A percentile compares a stretch with the other conserved stretches of the same genome.
These are phyloP conservation scores for Leccinum subgranulosum DNA, from an alignment of 768 basidiomycete genomes.

Conservation along the genomic window DNA sequence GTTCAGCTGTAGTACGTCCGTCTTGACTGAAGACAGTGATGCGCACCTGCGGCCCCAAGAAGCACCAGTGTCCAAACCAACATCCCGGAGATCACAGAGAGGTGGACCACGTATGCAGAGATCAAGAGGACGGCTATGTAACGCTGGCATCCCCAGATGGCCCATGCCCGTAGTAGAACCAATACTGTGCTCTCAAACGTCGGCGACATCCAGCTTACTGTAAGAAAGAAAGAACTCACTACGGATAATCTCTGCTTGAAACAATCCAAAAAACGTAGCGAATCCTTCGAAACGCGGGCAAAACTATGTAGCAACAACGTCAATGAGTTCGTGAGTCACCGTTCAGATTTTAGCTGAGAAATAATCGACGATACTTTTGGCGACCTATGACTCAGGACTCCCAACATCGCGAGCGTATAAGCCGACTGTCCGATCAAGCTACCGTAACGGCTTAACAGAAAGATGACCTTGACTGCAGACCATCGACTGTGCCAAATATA, in stretches of 20 bases:
- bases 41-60: neutral
- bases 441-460: constrained; percentile 16
- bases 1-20: neutral
- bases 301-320: neutral
- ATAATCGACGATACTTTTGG: neutral
- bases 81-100: neutral
- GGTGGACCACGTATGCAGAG: neutral
- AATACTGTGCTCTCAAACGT: neutral
- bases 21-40: neutral
- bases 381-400: constrained; percentile 11
- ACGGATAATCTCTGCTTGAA: constrained; percentile 1
- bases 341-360: neutral
- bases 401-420: constrained; percentile 8
- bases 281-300: neutral
- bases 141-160: neutral
- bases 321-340: too few species aligned
- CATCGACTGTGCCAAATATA: constrained; percentile 5
- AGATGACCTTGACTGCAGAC: constrained; percentile 7
- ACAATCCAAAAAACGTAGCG: neutral
- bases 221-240: neutral
- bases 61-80: neutral
- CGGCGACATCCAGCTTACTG: neutral
- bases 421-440: constrained; percentile 7
- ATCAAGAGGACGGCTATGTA: neutral
- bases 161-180: neutral